These are phyloP conservation scores for Rhamnella rubrinervis DNA, from an alignment of 331 rosid genomes.

Conservation along the genomic window DNA sequence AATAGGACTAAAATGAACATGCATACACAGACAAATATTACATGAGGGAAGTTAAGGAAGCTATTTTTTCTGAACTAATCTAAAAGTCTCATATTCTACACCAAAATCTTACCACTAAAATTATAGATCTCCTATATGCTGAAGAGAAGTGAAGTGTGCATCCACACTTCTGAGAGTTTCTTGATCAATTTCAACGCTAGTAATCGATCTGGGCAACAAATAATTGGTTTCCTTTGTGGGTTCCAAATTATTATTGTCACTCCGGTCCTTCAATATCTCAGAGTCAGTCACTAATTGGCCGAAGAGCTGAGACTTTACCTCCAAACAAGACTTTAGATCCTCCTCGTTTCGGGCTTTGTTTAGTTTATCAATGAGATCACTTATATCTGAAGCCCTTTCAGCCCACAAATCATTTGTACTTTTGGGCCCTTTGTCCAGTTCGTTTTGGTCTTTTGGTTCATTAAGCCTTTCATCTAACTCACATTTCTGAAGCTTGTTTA, in stretches of 20 bases:
- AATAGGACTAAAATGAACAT: background rate
- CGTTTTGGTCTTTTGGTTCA: conserved; percentile 41
- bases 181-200: conserved; percentile 49
- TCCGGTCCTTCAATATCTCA: conserved; percentile 30
- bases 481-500: conserved; percentile 51
- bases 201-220: conserved; percentile 45
- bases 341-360: conserved; percentile 88
- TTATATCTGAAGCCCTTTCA: conserved; percentile 50
- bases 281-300: conserved; percentile 31
- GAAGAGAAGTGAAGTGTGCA: conserved; percentile 66
- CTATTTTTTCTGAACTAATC: conserved; percentile 22
- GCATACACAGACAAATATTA: conserved; percentile 16
- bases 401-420: conserved; percentile 36
- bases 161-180: conserved; percentile 59
- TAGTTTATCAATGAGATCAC: conserved; percentile 73
- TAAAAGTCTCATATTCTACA: conserved; percentile 15
- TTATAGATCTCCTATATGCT: conserved; percentile 63
- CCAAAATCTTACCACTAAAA: conserved; percentile 11
- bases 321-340: conserved; percentile 74
- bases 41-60: background rate
- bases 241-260: conserved; percentile 34
- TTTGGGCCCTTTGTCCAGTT: conserved; percentile 41
- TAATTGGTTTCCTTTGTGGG: conserved; percentile 37
- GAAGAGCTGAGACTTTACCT: conserved; percentile 63
- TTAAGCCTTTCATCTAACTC: conserved; percentile 35